Percentiles rank a stretch among this genome's conserved stretches.
phyloP scores from a whole-genome alignment of 2,329 filamentous ascomycete species.

The Microsporum ferrugineum region DNA sequence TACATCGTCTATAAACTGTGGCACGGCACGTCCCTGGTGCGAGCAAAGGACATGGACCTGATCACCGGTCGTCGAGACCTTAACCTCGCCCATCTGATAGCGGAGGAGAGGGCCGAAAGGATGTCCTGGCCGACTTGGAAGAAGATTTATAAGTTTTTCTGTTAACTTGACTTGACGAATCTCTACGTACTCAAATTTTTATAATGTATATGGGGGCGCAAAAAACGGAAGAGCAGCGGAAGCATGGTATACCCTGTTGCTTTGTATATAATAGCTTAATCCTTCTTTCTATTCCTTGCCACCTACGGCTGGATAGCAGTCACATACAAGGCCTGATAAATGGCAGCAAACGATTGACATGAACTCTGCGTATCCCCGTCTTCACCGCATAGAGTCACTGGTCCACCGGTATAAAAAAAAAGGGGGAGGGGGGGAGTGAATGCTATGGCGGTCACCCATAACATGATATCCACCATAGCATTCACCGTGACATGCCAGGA shows the following conservation, averaged over 20 bases:
- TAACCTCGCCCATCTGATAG: constrained; percentile 53
- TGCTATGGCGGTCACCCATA: too few species aligned
- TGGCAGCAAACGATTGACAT: neutral
- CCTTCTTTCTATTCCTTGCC: neutral
- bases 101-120: constrained; percentile 15
- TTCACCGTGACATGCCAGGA: too few species aligned
- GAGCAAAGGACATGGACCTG: constrained; percentile 50
- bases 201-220: neutral
- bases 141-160: constrained; percentile 12
- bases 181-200: neutral
- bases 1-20: constrained; percentile 49
- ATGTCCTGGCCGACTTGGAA: constrained; percentile 11
- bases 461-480: too few species aligned
- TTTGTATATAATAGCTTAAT: neutral
- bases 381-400: too few species aligned
- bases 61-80: constrained; percentile 53
- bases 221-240: neutral
- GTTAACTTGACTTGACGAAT: neutral
- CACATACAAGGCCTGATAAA: neutral
- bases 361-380: too few species aligned
- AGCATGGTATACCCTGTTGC: neutral
- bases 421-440: too few species aligned
- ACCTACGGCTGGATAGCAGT: neutral
- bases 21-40: constrained; percentile 53
- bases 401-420: too few species aligned